Conservation (phyloP, 805 yeast genomes). For the Candida maris region DNA sequence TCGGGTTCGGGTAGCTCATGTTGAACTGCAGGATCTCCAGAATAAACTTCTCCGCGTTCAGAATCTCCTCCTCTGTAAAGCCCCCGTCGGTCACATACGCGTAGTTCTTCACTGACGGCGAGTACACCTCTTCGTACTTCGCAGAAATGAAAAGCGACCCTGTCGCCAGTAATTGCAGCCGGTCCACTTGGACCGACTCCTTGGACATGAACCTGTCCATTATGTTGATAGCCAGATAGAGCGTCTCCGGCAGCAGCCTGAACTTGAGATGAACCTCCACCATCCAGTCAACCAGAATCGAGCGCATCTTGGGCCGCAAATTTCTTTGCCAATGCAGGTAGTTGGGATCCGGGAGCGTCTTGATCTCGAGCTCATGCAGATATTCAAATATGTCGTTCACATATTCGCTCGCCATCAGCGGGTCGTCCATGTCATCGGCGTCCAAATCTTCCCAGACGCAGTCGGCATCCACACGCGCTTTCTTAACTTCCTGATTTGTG, state of each 20-base stretch:
- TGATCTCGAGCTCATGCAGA: constrained; percentile 65
- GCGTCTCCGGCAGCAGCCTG: constrained; percentile 79
- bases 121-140: constrained; percentile 86
- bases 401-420: constrained; percentile 89
- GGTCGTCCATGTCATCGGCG: constrained; percentile 65
- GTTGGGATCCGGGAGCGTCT: constrained; percentile 70
- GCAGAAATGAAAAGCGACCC: constrained; percentile 87
- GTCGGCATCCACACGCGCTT: constrained; percentile 32
- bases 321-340: constrained; percentile 63
- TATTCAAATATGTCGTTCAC: constrained; percentile 83
- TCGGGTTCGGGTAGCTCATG: constrained; percentile 81
- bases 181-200: constrained; percentile 70
- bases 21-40: constrained; percentile 69
- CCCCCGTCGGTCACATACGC: constrained; percentile 88
- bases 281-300: constrained; percentile 89
- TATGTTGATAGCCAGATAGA: constrained; percentile 75
- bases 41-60: constrained; percentile 78
- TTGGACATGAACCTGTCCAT: constrained; percentile 84
- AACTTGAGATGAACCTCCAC: constrained; percentile 85
- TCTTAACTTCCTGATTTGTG: constrained; percentile 28
- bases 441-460: constrained; percentile 72
- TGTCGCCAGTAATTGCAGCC: constrained; percentile 81
- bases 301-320: constrained; percentile 77
- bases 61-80: constrained; percentile 73
- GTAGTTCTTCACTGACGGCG: constrained; percentile 81